Evolutionary conservation across 768 basidiomycete genomes (phyloP).

Genomic region (Strobilomyces confusus): DNA sequence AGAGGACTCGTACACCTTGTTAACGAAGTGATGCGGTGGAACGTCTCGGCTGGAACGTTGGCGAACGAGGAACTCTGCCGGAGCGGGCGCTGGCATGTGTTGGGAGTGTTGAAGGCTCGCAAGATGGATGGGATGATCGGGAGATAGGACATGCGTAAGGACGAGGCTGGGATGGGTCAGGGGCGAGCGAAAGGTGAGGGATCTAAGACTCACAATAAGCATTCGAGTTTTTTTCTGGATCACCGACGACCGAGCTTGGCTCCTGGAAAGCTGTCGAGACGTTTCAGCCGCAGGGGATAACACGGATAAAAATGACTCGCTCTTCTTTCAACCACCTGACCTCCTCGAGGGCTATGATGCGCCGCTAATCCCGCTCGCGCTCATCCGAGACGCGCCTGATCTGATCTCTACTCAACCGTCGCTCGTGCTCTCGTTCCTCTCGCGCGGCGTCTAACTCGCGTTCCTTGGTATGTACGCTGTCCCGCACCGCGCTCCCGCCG

Average conservation of each 20-base stretch:
- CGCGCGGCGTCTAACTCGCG: constrained; percentile 55
- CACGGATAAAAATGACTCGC: constrained; percentile 25
- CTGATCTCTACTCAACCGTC: constrained; percentile 37
- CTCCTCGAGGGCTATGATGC: constrained; percentile 65
- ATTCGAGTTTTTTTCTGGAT: too few relatives aligned
- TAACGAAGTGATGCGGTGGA: too few relatives aligned
- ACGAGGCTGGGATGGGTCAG: too few relatives aligned
- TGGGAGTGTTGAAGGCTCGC: too few relatives aligned
- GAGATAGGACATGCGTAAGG: too few relatives aligned
- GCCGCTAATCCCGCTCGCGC: constrained; percentile 53
- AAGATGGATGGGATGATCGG: too few relatives aligned
- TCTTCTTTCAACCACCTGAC: constrained; percentile 55
- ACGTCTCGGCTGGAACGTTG: too few relatives aligned
- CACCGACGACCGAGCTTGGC: constrained; percentile 25
- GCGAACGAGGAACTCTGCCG: too few relatives aligned
- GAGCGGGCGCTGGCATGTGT: too few relatives aligned
- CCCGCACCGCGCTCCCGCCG: constrained; percentile 42
- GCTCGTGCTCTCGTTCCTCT: constrained; percentile 45
- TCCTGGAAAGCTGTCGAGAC: constrained; percentile 42
- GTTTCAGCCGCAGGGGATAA: neutral
- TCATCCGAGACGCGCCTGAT: constrained; percentile 33
- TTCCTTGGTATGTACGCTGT: constrained; percentile 56
- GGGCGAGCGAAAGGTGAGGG: too few relatives aligned
- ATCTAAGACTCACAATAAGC: too few relatives aligned
- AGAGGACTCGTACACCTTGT: too few relatives aligned